Conservation (phyloP, 805 yeast genomes). For the Pichia heedii region DNA sequence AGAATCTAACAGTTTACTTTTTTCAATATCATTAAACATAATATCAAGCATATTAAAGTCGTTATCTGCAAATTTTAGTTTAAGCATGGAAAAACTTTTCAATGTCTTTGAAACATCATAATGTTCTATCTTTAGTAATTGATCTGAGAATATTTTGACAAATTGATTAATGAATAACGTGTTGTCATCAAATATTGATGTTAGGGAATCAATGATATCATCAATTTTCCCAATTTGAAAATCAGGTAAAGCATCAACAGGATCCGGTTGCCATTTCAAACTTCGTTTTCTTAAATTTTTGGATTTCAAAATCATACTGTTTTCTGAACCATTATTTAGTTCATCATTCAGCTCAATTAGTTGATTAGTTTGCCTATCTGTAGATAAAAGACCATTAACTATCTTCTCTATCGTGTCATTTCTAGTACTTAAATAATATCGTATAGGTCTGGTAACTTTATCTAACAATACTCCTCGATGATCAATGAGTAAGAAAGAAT, state of each 20-base stretch:
- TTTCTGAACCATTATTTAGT: conserved; percentile 26
- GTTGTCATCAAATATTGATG: conserved; percentile 65
- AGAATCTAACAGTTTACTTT: conserved; percentile 41
- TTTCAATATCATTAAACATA: conserved; percentile 67
- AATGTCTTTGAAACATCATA: conserved; percentile 34
- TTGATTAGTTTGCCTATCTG: conserved; percentile 29
- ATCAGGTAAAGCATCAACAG: conserved; percentile 84
- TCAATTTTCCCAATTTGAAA: conserved; percentile 52
- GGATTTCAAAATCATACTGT: conserved; percentile 7
- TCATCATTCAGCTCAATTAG: conserved; percentile 49
- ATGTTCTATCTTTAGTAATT: conserved; percentile 37
- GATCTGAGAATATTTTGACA: conserved; percentile 47
- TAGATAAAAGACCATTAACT: conserved; percentile 60
- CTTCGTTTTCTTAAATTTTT: conserved; percentile 13
- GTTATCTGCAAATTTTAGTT: conserved; percentile 46
- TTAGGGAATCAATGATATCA: conserved; percentile 63
- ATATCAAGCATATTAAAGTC: conserved; percentile 63
- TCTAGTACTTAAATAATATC: conserved; percentile 61
- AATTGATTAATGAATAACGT: conserved; percentile 60
- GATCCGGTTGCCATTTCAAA: conserved; percentile 73
- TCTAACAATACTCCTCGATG: conserved; percentile 80
- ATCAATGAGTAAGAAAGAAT: conserved; percentile 67
- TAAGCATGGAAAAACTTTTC: conserved; percentile 42
- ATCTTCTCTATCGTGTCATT: conserved; percentile 63
- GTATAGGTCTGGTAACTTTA: conserved; percentile 66